These are phyloP conservation scores for Candida sanyaensis DNA, from an alignment of 1,139 yeast genomes.

Conservation along the genomic window DNA sequence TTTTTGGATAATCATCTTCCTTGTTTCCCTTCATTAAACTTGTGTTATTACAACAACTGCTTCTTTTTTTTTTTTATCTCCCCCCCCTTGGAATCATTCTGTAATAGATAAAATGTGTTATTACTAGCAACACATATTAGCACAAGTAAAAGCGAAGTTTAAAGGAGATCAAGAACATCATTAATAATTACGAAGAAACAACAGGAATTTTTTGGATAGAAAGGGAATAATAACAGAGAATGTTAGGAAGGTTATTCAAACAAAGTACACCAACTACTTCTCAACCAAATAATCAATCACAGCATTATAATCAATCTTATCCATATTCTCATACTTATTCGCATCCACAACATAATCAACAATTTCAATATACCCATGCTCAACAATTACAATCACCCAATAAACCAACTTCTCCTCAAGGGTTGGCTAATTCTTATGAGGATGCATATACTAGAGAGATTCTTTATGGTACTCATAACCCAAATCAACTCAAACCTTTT, in stretches of 20 bases:
- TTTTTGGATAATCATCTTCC: no score
- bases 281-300: conserved; percentile 6
- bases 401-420: conserved; percentile 10
- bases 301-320: conserved; percentile 8
- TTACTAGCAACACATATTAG: no score
- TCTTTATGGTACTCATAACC: conserved; percentile 42
- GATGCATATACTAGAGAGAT: conserved; percentile 46
- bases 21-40: no score
- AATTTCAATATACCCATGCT: conserved; percentile 17
- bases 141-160: no score
- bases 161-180: no score
- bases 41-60: no score
- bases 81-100: no score
- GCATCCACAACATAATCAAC: conserved; percentile 9
- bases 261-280: conserved; percentile 19
- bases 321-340: no score
- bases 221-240: conserved; percentile 6
- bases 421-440: conserved; percentile 30
- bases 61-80: no score
- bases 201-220: no score
- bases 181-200: no score
- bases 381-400: conserved; percentile 11
- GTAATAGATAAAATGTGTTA: no score
- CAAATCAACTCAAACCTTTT: conserved; percentile 28
- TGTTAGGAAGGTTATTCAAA: conserved; percentile 33